Percentiles rank a stretch among this genome's conserved stretches.
These are phyloP conservation scores for Neurospora sp. DNA, from an alignment of 495 filamentous ascomycete genomes.

Conservation along the genomic window DNA sequence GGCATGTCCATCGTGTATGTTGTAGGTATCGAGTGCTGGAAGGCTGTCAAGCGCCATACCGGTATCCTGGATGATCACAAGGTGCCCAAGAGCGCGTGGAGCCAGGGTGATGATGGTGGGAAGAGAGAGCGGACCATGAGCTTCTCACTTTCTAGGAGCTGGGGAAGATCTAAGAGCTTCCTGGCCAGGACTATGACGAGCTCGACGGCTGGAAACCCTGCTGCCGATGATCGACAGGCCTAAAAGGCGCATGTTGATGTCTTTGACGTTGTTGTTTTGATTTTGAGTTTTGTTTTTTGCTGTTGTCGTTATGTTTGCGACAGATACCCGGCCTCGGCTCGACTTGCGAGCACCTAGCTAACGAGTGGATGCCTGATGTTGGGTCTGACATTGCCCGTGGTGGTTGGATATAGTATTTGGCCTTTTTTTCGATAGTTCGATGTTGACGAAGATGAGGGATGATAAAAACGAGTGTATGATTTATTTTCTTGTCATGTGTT, in stretches of 20 bases:
- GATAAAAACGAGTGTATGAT: background rate
- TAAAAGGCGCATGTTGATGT: slow-evolving; percentile 1
- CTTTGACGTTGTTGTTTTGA: background rate
- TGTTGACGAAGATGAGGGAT: background rate
- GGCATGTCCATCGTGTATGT: slow-evolving; percentile 53
- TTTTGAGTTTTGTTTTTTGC: background rate
- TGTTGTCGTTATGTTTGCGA: background rate
- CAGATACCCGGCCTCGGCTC: background rate
- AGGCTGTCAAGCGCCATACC: slow-evolving; percentile 46
- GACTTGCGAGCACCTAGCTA: background rate
- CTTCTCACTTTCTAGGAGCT: slow-evolving; percentile 33
- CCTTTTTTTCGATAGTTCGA: background rate
- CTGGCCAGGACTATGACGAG: slow-evolving; percentile 8
- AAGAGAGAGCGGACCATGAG: slow-evolving; percentile 24
- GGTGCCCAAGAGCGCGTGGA: slow-evolving; percentile 29
- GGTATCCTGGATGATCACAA: slow-evolving; percentile 34
- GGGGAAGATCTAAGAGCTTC: slow-evolving; percentile 18
- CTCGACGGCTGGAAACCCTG: slow-evolving; percentile 1
- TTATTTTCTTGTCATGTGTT: background rate
- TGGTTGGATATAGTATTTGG: background rate
- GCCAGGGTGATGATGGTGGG: slow-evolving; percentile 32
- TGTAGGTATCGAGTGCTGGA: slow-evolving; percentile 56
- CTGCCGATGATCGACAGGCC: background rate
- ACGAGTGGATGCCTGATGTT: background rate
- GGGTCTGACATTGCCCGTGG: background rate